phyloP scores from a whole-genome alignment of 2,329 filamentous ascomycete genomes.

The Keithomyces neogunnii region DNA sequence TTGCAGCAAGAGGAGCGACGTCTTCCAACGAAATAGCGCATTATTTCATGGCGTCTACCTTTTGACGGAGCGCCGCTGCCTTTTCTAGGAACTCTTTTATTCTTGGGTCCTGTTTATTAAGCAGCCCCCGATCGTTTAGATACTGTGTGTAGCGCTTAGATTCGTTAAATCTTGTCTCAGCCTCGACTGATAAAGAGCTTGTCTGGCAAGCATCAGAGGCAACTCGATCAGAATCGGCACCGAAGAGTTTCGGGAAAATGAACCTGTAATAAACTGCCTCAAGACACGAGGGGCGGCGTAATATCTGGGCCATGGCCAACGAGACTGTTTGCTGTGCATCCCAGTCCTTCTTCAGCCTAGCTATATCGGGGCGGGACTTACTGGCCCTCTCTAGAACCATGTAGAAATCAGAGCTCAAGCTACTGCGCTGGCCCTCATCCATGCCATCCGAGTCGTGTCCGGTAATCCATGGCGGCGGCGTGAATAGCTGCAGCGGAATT shows the following conservation, averaged over 20 bases:
- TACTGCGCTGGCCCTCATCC: not conserved
- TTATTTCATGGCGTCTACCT: too few species aligned
- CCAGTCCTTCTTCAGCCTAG: not conserved
- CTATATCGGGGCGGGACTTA: not conserved
- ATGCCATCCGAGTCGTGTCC: not conserved
- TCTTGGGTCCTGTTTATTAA: not conserved
- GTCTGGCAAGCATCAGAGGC: not conserved
- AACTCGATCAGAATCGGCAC: not conserved
- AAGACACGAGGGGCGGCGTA: not conserved
- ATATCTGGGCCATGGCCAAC: not conserved
- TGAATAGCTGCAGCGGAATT: constrained; percentile 10
- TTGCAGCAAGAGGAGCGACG: too few species aligned
- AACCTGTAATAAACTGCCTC: not conserved
- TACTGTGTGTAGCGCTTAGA: constrained; percentile 9
- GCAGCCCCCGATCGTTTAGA: constrained; percentile 7
- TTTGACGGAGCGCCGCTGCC: not conserved
- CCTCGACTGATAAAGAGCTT: not conserved
- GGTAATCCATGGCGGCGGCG: constrained; percentile 12
- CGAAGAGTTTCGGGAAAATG: not conserved
- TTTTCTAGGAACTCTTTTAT: not conserved
- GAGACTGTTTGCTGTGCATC: not conserved
- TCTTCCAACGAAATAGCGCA: too few species aligned
- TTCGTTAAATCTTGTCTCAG: constrained; percentile 2
- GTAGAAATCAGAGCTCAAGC: not conserved
- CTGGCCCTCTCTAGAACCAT: not conserved